Evolutionary conservation across 495 filamentous ascomycete genomes (phyloP), one percentile per base, ranked within the genome.

Genomic region (Penicillium ochrochloron): DNA sequence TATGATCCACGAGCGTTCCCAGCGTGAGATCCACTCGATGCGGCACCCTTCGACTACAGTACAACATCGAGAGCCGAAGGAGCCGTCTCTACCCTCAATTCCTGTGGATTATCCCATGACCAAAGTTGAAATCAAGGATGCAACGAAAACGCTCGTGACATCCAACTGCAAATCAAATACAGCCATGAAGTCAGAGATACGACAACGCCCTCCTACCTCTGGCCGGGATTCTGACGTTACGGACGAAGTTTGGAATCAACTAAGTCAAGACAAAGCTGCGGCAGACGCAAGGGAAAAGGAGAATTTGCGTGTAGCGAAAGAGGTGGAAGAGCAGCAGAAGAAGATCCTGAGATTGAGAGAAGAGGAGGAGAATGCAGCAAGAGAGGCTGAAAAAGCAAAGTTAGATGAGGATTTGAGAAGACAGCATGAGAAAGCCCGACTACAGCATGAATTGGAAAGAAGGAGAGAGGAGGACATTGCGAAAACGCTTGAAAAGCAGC

Each of bases 191-290:
- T 12, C 41, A 44, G 41, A 44, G 41, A 44, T 2, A 44, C 41
- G 62, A 51, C 31, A 62, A 65, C 8, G 21, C 61, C 60, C 27
- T 59, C 33, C 44, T 64, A 39, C 42, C 42, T 51, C 62, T 5
- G 31, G 42, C 37, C 78, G 88, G 23, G 89, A 90, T 48, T 63
- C 74, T 0, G 86, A 86, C 2, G 87, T 91, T 0, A 76, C 79
- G 23, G 87, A 91, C 63, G 84, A 67, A 3, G 73, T 84, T n/a
- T 91, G 89, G 89, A 64, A 77, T 17, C 83, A 86, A 57, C 79
- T 92, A 0, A 77, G 86, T 61, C 67, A 59, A 0, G 84, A 87
- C 72, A 80, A 76, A 41, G 60, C 72, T 3, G 75, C 71, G 1
- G 73, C 75, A 2, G 69, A 74, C n/a, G 41, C 27, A 21, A 31